Evolutionary conservation across 2,329 filamentous ascomycete species (phyloP), one percentile per base, ranked within the genome.

Genomic region (Monosporascus sp.): DNA sequence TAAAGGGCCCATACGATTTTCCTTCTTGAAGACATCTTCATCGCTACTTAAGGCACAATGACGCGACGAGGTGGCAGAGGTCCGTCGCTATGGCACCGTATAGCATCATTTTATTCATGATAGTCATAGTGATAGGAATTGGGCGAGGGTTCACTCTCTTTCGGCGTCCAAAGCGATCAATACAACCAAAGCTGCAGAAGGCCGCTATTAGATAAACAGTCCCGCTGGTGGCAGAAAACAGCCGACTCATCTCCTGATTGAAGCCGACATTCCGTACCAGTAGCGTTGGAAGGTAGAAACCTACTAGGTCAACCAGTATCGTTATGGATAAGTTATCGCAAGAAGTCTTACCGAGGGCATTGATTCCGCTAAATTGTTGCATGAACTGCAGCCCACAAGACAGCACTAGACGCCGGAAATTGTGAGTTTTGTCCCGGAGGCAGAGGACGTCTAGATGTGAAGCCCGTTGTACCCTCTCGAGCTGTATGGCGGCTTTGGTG

Each of bases 231-330:
- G 78, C 82, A 1, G 81, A 76, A 18, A 86, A 70, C 0, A 86
- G 67, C 5, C 81, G 73, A 3, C 78, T 76, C 61, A 78, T 74
- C 41, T 71, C 71, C 53, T 82, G 72, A 31, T 67, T 67, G 26
- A 84, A 73, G 0, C 81, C 80, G 7, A 86, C 79, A 7, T 74
- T 80, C 46, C 79, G 64, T 51, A 80, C 79, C 2, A 85, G 65
- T 0, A 86, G 72, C 0, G 78, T 82, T 0, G 81, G 81, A 0
- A 85, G 67, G 52, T 75, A 75, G 55, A 74, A 75, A 3, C 72
- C 72, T 57, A 18, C 14, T 24, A n/a, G 38, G 7, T 1, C 8
- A 7, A 14, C 20, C 5, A 45, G 15, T 47, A 65, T 49, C 58
- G 57, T n/a, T 15, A 18, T 31, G 35, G 76, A 17, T 3, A 15